phyloP scores from a whole-genome alignment of 179 eudicot genomes.

The Spinacia oleracea region DNA sequence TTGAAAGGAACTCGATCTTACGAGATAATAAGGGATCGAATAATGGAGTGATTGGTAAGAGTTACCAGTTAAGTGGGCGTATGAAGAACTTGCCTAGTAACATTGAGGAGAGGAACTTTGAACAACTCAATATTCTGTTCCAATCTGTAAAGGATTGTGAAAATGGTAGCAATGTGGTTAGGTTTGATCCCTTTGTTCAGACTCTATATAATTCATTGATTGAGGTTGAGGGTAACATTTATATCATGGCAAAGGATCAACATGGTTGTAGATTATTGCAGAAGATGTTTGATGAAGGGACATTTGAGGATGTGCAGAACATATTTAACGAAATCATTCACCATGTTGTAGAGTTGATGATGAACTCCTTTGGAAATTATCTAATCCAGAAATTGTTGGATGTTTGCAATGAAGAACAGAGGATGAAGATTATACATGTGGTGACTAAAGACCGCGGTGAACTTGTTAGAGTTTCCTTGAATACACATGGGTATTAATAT shows the following conservation, averaged over 20 bases:
- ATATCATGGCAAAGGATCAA: conserved; percentile 76
- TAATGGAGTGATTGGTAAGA: conserved; percentile 31
- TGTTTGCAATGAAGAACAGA: conserved; percentile 74
- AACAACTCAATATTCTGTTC: conserved; percentile 26
- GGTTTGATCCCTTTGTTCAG: conserved; percentile 30
- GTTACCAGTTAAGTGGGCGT: conserved; percentile 28
- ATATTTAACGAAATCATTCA: conserved; percentile 63
- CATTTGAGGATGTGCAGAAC: conserved; percentile 48
- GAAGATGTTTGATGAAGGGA: conserved; percentile 64
- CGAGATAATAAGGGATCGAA: conserved; percentile 40
- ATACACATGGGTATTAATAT: conserved; percentile 89
- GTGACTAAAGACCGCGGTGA: conserved; percentile 63
- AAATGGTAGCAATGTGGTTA: conserved; percentile 28
- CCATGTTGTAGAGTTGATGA: conserved; percentile 73
- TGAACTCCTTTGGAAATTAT: conserved; percentile 82
- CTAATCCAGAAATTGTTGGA: conserved; percentile 79
- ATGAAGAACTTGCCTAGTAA: conserved; percentile 20
- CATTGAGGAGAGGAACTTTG: conserved; percentile 33
- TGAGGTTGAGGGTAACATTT: conserved; percentile 51
- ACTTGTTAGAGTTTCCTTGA: conserved; percentile 67
- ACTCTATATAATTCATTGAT: conserved; percentile 44
- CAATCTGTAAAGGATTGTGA: conserved; percentile 35
- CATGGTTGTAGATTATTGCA: conserved; percentile 81
- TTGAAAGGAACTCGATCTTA: conserved; percentile 41
- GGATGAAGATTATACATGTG: conserved; percentile 57